Evolutionary conservation across 2,329 filamentous ascomycete species (phyloP).

Genomic region (Exophiala sideris): DNA sequence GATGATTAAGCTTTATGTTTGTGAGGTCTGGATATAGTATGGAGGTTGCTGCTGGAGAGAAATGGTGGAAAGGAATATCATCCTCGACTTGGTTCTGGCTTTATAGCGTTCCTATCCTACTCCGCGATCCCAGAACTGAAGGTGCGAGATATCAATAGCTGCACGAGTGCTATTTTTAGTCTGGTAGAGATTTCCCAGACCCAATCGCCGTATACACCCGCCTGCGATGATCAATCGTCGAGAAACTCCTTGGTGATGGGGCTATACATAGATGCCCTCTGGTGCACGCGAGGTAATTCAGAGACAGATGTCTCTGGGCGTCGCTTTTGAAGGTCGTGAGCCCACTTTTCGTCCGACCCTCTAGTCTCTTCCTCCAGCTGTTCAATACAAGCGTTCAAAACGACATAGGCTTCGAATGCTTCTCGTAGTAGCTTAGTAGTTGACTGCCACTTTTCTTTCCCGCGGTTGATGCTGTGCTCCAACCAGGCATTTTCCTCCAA

Average conservation of each 20-base stretch:
- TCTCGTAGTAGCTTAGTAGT: conserved; percentile 3
- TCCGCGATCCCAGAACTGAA: not conserved
- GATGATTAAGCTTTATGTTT: not conserved
- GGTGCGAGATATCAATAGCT: not conserved
- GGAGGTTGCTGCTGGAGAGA: not conserved
- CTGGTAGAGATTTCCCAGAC: not conserved
- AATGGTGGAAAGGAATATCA: not conserved
- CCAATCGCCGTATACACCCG: not conserved
- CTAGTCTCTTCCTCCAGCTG: conserved; percentile 2
- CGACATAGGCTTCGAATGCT: conserved; percentile 6
- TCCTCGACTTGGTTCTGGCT: not conserved
- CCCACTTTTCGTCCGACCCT: not conserved
- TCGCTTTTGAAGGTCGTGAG: not conserved
- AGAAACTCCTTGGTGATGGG: not conserved
- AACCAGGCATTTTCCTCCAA: conserved; percentile 4
- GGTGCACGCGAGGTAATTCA: not conserved
- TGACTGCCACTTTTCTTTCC: conserved; percentile 5
- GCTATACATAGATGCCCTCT: not conserved
- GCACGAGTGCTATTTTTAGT: not conserved
- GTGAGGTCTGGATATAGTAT: not conserved
- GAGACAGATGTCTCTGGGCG: not conserved
- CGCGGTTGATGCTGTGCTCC: conserved; percentile 1
- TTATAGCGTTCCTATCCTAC: not conserved
- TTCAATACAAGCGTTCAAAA: conserved; percentile 4
- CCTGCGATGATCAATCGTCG: not conserved